Evolutionary conservation across 2,329 filamentous ascomycete genomes (phyloP).

Genomic region (Xylariaceae sp.): DNA sequence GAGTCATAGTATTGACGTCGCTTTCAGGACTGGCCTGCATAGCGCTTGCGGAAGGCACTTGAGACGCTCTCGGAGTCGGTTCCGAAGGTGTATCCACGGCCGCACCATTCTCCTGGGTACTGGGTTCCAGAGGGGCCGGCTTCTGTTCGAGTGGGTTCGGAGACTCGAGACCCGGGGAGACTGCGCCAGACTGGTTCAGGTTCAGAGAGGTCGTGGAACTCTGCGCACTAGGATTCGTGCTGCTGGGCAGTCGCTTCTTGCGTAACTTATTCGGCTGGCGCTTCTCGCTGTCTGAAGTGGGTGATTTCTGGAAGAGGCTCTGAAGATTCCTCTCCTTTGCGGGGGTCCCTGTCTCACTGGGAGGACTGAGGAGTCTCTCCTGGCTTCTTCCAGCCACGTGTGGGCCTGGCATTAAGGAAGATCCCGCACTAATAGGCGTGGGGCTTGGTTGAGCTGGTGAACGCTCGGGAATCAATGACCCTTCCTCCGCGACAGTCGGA

Average conservation of each 20-base stretch:
- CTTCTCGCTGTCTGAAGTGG: constrained; percentile 53
- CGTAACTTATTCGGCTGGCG: constrained; percentile 83
- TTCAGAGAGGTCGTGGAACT: constrained; percentile 75
- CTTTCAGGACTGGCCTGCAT: constrained; percentile 36
- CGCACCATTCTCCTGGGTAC: constrained; percentile 16
- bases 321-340: constrained; percentile 61
- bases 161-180: constrained; percentile 39
- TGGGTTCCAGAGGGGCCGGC: constrained; percentile 11
- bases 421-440: constrained; percentile 20
- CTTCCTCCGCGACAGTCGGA: constrained; percentile 25
- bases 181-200: constrained; percentile 40
- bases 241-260: constrained; percentile 74
- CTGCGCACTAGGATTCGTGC: constrained; percentile 77
- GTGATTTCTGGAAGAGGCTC: constrained; percentile 63
- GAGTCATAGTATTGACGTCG: constrained; percentile 39
- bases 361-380: constrained; percentile 37
- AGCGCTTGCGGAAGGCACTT: constrained; percentile 33
- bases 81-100: constrained; percentile 31
- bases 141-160: constrained; percentile 38
- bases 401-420: constrained; percentile 22
- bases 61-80: constrained; percentile 38
- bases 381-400: constrained; percentile 37
- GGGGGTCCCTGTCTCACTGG: constrained; percentile 43
- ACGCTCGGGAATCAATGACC: constrained; percentile 14
- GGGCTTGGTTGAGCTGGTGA: constrained; percentile 22